Evolutionary conservation across 2,329 filamentous ascomycete species (phyloP).

Genomic region (Microsporum ferrugineum): DNA sequence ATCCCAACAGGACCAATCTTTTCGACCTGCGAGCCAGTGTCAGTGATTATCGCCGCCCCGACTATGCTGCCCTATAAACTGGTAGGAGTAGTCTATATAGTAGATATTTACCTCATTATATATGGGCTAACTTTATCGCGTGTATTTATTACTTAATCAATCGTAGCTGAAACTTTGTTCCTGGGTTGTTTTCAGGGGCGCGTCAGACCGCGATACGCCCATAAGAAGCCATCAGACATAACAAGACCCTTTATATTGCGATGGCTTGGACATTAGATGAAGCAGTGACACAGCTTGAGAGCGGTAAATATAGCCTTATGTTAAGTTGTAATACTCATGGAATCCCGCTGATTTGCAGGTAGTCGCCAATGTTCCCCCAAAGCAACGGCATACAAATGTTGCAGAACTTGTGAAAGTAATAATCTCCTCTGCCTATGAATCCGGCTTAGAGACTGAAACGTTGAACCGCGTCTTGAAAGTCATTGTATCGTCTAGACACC

Average conservation of each 20-base stretch:
- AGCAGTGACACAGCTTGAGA: constrained; percentile 13
- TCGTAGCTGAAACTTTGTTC: background rate
- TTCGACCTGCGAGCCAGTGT: too few relatives aligned
- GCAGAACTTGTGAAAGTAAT: constrained; percentile 54
- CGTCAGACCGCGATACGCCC: background rate
- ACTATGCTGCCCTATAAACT: too few relatives aligned
- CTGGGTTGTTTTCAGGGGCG: background rate
- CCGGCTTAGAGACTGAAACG: constrained; percentile 51
- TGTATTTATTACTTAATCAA: background rate
- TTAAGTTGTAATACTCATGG: background rate
- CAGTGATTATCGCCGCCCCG: too few relatives aligned
- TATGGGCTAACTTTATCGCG: too few relatives aligned
- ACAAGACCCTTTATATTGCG: background rate
- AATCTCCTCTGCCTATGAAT: constrained; percentile 52
- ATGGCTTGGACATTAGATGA: constrained; percentile 12
- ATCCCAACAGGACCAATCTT: too few relatives aligned
- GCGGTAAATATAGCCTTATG: constrained; percentile 10
- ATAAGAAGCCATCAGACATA: background rate
- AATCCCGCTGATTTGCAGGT: background rate
- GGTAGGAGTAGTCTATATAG: too few relatives aligned
- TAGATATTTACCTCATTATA: too few relatives aligned
- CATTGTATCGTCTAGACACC: constrained; percentile 52
- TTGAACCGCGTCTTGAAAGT: constrained; percentile 56
- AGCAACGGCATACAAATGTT: constrained; percentile 52
- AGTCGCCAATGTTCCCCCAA: constrained; percentile 44